Evolutionary conservation across 2,329 filamentous ascomycete species (phyloP).

Genomic region (Trichoderma sp.): DNA sequence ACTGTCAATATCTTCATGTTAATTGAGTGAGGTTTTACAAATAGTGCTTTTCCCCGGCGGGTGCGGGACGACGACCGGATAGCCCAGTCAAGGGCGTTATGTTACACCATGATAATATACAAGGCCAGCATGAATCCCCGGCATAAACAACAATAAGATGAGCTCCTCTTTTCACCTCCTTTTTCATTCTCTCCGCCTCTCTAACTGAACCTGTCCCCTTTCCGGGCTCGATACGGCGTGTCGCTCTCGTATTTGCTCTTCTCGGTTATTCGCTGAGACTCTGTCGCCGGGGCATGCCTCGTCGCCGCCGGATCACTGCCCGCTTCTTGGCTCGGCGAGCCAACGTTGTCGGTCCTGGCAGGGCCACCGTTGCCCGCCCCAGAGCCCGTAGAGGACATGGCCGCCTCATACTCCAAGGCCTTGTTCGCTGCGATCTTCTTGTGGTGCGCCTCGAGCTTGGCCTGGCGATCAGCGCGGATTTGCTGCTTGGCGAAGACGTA

Average conservation of each 20-base stretch:
- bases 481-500: conserved; percentile 95
- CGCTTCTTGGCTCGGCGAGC: conserved; percentile 71
- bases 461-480: conserved; percentile 86
- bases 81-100: conserved; percentile 12
- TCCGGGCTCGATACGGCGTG: conserved; percentile 73
- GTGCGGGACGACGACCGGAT: neutral
- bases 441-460: conserved; percentile 67
- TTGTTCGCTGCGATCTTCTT: conserved; percentile 63
- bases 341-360: conserved; percentile 59
- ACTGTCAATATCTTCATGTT: neutral
- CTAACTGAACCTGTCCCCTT: conserved; percentile 75
- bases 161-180: neutral
- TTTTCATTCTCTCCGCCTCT: neutral
- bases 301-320: conserved; percentile 83
- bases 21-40: neutral
- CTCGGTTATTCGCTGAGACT: conserved; percentile 66
- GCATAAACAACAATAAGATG: conserved; percentile 14
- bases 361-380: conserved; percentile 51
- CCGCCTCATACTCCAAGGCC: conserved; percentile 54
- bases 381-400: conserved; percentile 42
- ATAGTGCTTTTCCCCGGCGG: neutral
- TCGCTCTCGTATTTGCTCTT: conserved; percentile 90
- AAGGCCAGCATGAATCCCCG: conserved; percentile 15
- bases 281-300: conserved; percentile 73
- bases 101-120: conserved; percentile 18